Percentiles rank a stretch among this genome's conserved stretches.
phyloP scores from a whole-genome alignment of 108 stramenopile species.

The Nitzschia putrida region DNA sequence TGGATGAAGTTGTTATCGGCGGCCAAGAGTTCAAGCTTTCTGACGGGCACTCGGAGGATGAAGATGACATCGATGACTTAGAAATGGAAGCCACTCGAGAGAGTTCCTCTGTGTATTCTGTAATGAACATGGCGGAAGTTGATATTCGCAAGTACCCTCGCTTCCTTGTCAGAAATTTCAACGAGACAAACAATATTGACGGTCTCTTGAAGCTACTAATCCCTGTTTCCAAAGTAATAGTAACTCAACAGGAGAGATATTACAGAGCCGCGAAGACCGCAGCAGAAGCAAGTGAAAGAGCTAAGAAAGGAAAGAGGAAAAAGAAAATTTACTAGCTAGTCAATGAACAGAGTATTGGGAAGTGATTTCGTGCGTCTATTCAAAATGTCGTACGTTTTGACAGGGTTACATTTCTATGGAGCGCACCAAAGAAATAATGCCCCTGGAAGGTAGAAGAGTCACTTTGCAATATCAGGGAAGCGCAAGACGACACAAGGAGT shows the following conservation, averaged over 20 bases:
- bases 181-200: slow-evolving; percentile 52
- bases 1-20: slow-evolving; percentile 61
- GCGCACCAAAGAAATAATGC: too few relatives aligned
- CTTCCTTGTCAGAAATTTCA: slow-evolving; percentile 63
- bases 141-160: slow-evolving; percentile 73
- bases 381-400: too few relatives aligned
- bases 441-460: too few relatives aligned
- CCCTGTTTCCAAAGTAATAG: slow-evolving; percentile 73
- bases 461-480: too few relatives aligned
- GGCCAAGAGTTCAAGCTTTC: slow-evolving; percentile 70
- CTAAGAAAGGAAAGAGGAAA: neutral
- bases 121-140: slow-evolving; percentile 67
- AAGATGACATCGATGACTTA: slow-evolving; percentile 82
- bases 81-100: slow-evolving; percentile 87
- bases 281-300: slow-evolving; percentile 68
- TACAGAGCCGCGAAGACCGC: slow-evolving; percentile 73
- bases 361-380: too few relatives aligned
- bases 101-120: slow-evolving; percentile 70
- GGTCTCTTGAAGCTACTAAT: slow-evolving; percentile 68
- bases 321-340: neutral
- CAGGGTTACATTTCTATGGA: too few relatives aligned
- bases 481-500: too few relatives aligned
- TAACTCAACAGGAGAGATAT: slow-evolving; percentile 66
- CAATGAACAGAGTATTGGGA: too few relatives aligned
- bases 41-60: slow-evolving; percentile 47